Base-by-base conservation (phyloP, 495 filamentous ascomycete species). In the Xylaria sp. region DNA sequence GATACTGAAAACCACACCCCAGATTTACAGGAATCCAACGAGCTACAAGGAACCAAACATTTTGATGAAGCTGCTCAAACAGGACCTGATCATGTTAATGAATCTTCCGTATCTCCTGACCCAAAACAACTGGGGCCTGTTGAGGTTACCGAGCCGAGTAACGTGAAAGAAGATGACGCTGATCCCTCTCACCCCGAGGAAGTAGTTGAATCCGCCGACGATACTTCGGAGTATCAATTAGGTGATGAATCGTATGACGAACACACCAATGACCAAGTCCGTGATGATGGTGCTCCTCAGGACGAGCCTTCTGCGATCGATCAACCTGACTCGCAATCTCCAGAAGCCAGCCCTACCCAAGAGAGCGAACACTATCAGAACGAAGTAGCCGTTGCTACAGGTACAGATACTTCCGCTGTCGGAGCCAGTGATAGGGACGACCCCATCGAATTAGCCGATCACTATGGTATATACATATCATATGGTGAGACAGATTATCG, bases 401-500 rank as follows among this genome's bases (percentile, higher is more conserved):
- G 24, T 7, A 24, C 46, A 1, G 24, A 52, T 24, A 33, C 35
- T 24, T 35, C 29, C 21, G 12, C 24, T 44, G 9, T 57, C 9
- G 50, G 50, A 55, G 61, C 17, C 12, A 50, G 41, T 14, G 52
- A 48, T 37, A 66, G 61, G n/a, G 69, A 71, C 17, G 69, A 71
- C 35, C 61, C 69, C 50, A 15, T 71, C 24, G 61, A 55, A 33
- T 6, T 71, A 41, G 73, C 74, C 40, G 68, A 70, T 5, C 70
- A 77, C 46, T 69, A 79, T 67, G 75, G 71, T 44, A 62, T 79
- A 68, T 77, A 68, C 29, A 76, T 96, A 52, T 75, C 86, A 14
- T 96, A 94, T 78, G 86, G 89, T 70, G 86, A 88, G 9, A 87
- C 80, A 61, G 88, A 89, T 73, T 93, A 94, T 62, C 88, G 88